Conservation (phyloP, 108 stramenopile species). For the Parietichytrium sp. region DNA sequence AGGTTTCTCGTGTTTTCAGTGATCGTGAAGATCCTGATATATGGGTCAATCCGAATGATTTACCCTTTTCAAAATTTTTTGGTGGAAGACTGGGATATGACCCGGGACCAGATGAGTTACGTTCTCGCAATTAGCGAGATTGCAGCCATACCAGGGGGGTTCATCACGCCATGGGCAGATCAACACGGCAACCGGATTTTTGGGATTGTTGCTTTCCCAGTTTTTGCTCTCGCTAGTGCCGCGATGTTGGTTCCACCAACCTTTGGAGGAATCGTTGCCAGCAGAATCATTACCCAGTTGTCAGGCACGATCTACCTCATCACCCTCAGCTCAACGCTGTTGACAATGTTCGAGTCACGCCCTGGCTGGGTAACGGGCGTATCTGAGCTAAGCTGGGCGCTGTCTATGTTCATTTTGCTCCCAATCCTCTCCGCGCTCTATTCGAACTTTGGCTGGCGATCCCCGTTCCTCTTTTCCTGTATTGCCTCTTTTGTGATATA, state of each 20-base stretch:
- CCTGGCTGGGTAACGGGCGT: slow-evolving; percentile 7
- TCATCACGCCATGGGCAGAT: neutral
- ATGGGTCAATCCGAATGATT: neutral
- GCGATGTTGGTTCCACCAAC: neutral
- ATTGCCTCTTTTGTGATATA: neutral
- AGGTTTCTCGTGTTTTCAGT: neutral
- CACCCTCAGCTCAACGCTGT: neutral
- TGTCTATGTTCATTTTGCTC: neutral
- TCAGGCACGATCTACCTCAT: neutral
- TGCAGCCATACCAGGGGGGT: neutral
- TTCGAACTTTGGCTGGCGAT: neutral
- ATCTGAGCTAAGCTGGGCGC: neutral
- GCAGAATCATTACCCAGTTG: neutral
- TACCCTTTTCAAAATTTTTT: neutral
- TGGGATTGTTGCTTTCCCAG: neutral
- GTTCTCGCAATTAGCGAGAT: neutral
- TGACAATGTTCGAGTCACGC: neutral
- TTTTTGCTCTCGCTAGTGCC: neutral
- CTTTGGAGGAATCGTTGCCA: neutral
- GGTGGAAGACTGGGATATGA: neutral
- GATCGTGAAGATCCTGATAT: neutral
- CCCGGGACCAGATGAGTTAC: neutral
- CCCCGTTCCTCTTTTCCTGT: neutral
- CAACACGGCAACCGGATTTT: neutral
- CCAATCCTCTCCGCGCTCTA: neutral